Conservation (phyloP, 2,329 filamentous ascomycete species). For the Arthrocladium fulminans region DNA sequence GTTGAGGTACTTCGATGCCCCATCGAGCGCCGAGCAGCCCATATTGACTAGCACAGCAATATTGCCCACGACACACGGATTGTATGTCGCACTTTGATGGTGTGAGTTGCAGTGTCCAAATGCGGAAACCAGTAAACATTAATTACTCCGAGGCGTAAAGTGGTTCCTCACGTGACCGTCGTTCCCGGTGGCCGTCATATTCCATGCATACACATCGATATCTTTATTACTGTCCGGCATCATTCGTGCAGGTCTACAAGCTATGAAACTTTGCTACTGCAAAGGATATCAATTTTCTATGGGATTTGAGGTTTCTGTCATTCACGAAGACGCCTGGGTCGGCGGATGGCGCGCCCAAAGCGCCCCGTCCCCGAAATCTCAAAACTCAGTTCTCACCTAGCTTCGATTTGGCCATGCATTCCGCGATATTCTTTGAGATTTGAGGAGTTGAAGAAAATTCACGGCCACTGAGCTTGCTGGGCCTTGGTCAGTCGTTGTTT, state of each 20-base stretch:
- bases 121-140: too few species aligned
- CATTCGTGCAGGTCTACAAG: background rate
- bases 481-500: background rate
- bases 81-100: too few species aligned
- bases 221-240: background rate
- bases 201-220: background rate
- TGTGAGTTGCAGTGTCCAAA: too few species aligned
- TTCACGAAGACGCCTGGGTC: background rate
- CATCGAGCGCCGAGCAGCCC: conserved; percentile 36
- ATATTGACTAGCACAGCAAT: too few species aligned
- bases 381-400: background rate
- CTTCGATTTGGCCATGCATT: background rate
- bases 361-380: background rate
- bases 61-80: too few species aligned
- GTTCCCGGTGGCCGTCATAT: background rate
- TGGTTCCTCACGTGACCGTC: background rate
- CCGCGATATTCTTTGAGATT: background rate
- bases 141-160: too few species aligned
- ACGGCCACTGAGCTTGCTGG: background rate
- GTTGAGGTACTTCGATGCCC: conserved; percentile 56
- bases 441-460: background rate
- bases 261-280: background rate
- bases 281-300: background rate
- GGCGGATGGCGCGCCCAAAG: background rate
- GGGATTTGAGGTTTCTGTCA: background rate